A percentile compares a stretch with the other conserved stretches of the same genome.
Conservation (phyloP, 352 stramenopile species). For the Globisporangium irregulare region DNA sequence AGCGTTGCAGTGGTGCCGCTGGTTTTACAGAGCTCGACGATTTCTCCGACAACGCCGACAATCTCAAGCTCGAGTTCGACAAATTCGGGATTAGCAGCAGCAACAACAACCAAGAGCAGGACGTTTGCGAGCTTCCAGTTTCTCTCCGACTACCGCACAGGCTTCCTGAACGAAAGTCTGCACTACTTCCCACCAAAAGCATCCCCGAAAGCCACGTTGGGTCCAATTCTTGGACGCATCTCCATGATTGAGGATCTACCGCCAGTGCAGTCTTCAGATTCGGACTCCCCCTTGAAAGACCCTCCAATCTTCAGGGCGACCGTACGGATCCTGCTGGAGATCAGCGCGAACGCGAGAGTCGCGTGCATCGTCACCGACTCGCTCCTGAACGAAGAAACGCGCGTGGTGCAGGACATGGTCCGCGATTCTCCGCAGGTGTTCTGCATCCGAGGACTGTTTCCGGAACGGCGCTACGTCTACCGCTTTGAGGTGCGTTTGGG, state of each 20-base stretch:
- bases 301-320: slow-evolving; percentile 16
- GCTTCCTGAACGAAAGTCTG: slow-evolving; percentile 48
- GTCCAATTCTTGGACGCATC: slow-evolving; percentile 59
- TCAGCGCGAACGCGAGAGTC: slow-evolving; percentile 46
- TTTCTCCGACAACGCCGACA: not conserved
- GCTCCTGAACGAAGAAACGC: slow-evolving; percentile 48
- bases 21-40: not conserved
- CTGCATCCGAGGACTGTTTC: slow-evolving; percentile 34
- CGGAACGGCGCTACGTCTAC: slow-evolving; percentile 65
- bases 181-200: slow-evolving; percentile 47
- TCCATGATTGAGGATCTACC: slow-evolving; percentile 8
- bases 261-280: not conserved
- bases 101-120: slow-evolving; percentile 10
- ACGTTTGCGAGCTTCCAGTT: slow-evolving; percentile 55
- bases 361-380: slow-evolving; percentile 63
- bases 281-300: slow-evolving; percentile 11
- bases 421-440: slow-evolving; percentile 46
- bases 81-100: not conserved
- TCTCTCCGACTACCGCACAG: slow-evolving; percentile 51
- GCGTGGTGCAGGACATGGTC: slow-evolving; percentile 30
- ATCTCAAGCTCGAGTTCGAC: not conserved
- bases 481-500: slow-evolving; percentile 46
- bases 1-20: not conserved
- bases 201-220: slow-evolving; percentile 40
- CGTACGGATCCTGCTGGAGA: slow-evolving; percentile 62